A percentile compares a stretch with the other conserved stretches of the same genome.
Conservation (phyloP, 1,284 basidiomycete species). For the Rhodofomes roseus region DNA sequence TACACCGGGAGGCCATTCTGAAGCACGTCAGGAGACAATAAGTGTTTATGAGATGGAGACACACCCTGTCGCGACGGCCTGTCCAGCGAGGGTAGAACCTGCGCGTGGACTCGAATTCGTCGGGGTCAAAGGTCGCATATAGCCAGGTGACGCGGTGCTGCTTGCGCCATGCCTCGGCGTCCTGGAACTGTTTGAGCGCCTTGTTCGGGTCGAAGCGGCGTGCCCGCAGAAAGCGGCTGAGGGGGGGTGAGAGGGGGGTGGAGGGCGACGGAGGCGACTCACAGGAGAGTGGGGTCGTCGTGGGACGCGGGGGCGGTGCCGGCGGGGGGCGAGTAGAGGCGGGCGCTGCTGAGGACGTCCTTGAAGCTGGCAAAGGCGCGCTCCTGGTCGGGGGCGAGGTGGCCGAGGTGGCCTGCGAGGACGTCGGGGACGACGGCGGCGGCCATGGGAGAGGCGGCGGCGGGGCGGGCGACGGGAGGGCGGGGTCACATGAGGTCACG, state of each 20-base stretch:
- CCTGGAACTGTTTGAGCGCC: constrained; percentile 67
- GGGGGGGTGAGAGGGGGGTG: background rate
- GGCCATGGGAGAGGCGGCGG: constrained; percentile 3
- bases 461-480: background rate
- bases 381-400: constrained; percentile 46
- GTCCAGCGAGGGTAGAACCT: constrained; percentile 78
- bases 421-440: constrained; percentile 23
- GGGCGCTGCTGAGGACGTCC: constrained; percentile 39
- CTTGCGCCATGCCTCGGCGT: constrained; percentile 61
- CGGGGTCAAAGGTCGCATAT: constrained; percentile 53
- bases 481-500: constrained; percentile 1
- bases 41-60: background rate
- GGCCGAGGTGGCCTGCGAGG: constrained; percentile 50
- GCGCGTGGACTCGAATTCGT: constrained; percentile 58
- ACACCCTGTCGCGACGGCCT: constrained; percentile 65
- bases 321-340: constrained; percentile 45
- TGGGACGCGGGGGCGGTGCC: constrained; percentile 41
- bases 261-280: constrained; percentile 22
- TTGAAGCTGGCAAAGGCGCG: constrained; percentile 51
- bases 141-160: constrained; percentile 55
- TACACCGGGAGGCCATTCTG: constrained; percentile 70
- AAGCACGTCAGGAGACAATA: background rate
- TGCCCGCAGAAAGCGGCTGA: constrained; percentile 74
- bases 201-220: constrained; percentile 58
- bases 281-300: constrained; percentile 68